Evolutionary conservation across 179 eudicot species (phyloP), one percentile per base, ranked within the genome.

Genomic region (Beta corolliflora): DNA sequence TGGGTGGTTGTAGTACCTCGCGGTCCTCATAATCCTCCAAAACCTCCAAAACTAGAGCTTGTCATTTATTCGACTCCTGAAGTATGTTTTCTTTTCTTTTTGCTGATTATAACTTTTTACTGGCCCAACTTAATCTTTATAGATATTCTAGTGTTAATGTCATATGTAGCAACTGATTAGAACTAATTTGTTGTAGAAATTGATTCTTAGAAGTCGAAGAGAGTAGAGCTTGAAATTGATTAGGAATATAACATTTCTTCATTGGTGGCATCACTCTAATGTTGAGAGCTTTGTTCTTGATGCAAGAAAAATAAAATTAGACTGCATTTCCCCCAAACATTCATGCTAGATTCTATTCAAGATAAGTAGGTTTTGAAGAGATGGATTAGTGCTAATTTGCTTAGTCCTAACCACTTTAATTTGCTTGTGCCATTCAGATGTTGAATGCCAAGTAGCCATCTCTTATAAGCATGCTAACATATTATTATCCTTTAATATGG

Each of bases 1-100:
- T 94, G 95, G 97, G 92, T 87, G 78, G 95, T 89, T 36, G 84
- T 94, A 52, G 73, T 93, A 74, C 98, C 98, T 67, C 84, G 92
- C 73, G 91, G 93, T 58, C 84, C 91, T 41, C 92, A 85, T 55
- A 89, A 86, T 81, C 90, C 87, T 31, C 72, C 84, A 10, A 88
- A 74, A 77, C 92, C 90, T 63, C 87, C 91, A 69, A 87, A 84
- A 87, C 77, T 94, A 83, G 98, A 94, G 89, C 93, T 94, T 71
- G 94, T 91, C 44, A 87, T 94, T 84, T 94, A 94, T 81, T 31
- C 91, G 60, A 82, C 87, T 79, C 18, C 81, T 25, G 91, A 92
- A 97, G 98, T 92, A 87, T 74, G 82, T 0, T 48, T 73, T 11
- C 44, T 14, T 36, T 11, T 74, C 53, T 19, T 36, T 52, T 36